These are phyloP conservation scores for Sporothrix brasiliensis DNA, from an alignment of 2,329 filamentous ascomycete genomes.

Conservation along the genomic window DNA sequence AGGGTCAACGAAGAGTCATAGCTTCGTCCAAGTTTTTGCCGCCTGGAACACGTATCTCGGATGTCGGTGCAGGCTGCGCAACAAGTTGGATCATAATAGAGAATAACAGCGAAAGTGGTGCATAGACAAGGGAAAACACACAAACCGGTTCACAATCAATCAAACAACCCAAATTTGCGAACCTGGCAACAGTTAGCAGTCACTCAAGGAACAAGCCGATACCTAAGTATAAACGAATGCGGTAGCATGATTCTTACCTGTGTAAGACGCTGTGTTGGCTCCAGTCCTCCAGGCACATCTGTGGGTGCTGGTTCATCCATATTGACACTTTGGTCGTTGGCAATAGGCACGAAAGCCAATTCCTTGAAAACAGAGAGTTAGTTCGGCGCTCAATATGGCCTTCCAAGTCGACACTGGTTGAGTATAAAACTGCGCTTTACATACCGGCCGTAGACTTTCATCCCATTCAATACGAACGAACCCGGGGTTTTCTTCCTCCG, in stretches of 20 bases:
- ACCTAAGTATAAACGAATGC: too few relatives aligned
- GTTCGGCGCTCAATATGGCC: neutral
- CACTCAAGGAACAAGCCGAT: conserved; percentile 39
- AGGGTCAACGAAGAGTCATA: conserved; percentile 69
- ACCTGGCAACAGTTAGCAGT: conserved; percentile 38
- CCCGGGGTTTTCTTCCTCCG: conserved; percentile 63
- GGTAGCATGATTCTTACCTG: conserved; percentile 52
- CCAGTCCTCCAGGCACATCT: conserved; percentile 50
- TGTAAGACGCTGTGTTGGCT: conserved; percentile 74
- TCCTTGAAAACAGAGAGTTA: conserved; percentile 29
- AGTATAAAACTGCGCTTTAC: neutral
- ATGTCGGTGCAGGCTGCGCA: conserved; percentile 82
- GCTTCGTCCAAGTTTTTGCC: conserved; percentile 59
- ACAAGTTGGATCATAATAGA: conserved; percentile 71
- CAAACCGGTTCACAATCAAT: conserved; percentile 17
- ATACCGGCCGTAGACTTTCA: conserved; percentile 64
- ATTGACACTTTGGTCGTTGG: conserved; percentile 43
- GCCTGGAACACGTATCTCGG: conserved; percentile 55
- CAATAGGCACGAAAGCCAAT: conserved; percentile 46
- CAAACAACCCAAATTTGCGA: conserved; percentile 43
- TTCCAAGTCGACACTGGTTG: neutral
- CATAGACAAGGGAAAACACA: neutral
- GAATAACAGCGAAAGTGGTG: neutral
- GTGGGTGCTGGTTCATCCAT: conserved; percentile 28
- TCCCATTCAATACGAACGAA: conserved; percentile 75